Base-by-base conservation (phyloP, 805 yeast genomes). In the Ogataea saltuana region DNA sequence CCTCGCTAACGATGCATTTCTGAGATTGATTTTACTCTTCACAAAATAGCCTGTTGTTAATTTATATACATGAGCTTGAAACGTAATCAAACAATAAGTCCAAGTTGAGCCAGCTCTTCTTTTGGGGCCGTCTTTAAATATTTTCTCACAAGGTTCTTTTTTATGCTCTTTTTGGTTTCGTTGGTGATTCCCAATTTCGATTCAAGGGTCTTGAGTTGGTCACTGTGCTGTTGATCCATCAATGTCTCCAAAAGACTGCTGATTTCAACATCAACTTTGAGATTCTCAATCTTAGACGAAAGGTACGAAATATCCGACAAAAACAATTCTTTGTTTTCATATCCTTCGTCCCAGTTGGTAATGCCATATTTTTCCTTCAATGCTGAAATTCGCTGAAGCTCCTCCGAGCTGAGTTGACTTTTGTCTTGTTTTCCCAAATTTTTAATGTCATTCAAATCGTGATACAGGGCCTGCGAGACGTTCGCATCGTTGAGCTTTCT, bases 131-230 rank as follows among this genome's bases (percentile, higher is more conserved):
- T 45, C 18, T 58, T 58, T 11, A 66, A 43, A 60, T 74, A 82
- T 64, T 85, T 86, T 60, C 88, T 75, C 54, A 86, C 63, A 34
- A 87, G 64, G 63, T 89, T 89, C 69, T 85, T 87, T 59, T 74
- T 80, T 17, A 82, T 78, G 61, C 73, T 72, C 39, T 68, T 69
- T 59, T 77, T 75, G 49, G 68, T 64, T 6, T 76, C 74, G 23
- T 71, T 64, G 8, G 41, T 61, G 23, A 63, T 51, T 9, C 74
- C 71, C 39, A 70, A 55, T 29, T 58, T 59, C 26, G 49, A 44
- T 19, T 71, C 56, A 28, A 75, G 67, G 28, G 52, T 49, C 34
- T 65, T 60, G 21, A 72, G 70, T 26, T 61, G 61, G 23, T 58
- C 70, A 16, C 70, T 54, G n/a, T 51, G 42, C 40, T 63, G 64